Base-by-base conservation (phyloP, 768 basidiomycete genomes). In the Boletus tylopilopsis region DNA sequence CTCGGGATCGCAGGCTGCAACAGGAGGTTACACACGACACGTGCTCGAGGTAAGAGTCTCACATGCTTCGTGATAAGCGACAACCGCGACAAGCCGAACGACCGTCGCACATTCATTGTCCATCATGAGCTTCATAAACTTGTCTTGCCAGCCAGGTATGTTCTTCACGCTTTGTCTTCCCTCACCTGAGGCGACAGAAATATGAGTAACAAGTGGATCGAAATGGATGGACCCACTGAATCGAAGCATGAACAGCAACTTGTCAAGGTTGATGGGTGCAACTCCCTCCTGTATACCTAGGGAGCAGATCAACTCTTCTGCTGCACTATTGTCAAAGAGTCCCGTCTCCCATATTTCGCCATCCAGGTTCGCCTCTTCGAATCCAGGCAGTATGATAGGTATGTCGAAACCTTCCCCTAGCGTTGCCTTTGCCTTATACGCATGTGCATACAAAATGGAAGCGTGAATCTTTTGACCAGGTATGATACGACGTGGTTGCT, bases 381-480 rank as follows among this genome's bases (percentile, higher is more conserved):
- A 36, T 40, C 25, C 43, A 9, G 30, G 12, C 2, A 40, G 53
- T 23, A 40, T 22, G 25, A 43, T 51, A 5, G 58, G 54, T 21
- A 63, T 57, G 11, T 64, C 62, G 22, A 64, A 63, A 24, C 62
- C 62, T 5, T 59, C 53, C 37, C 62, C 62, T 3, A 53, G 39
- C 7, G 53, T 56, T 16, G 57, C 60, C 3, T 10, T 45, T 15
- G 62, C 62, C 33, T 40, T 45, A 27, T 63, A 63, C 15, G 51
- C 33, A 11, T 59, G 64, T 2, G 59, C 57, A 41, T 47, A 51
- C 38, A 64, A 33, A 45, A 64, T 46, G 6, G 60, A 64, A 35
- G 59, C 55, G 22, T 64, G 62, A 4, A 64, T 47, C 16, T 64
- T 64, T 40, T 64, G 62, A 12, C 62, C 57, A 10, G 62, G 63